Evolutionary conservation across 495 filamentous ascomycete genomes (phyloP).

Genomic region (Hyphodiscus hymeniophilus): DNA sequence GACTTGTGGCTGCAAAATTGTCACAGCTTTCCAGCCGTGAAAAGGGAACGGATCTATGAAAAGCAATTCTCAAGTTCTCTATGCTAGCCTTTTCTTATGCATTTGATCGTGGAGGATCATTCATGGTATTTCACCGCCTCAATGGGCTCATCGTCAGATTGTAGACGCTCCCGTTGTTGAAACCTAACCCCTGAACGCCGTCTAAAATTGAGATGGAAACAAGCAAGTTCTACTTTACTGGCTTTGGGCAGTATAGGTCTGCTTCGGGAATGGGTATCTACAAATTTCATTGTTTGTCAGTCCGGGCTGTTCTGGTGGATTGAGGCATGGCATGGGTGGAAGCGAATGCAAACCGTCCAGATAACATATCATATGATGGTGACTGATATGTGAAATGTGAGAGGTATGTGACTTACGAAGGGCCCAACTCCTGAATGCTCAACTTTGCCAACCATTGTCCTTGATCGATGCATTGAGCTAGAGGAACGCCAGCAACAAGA

Average conservation of each 20-base stretch:
- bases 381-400: constrained; percentile 3
- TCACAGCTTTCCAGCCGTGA: no score
- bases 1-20: background rate
- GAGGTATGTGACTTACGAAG: constrained; percentile 63
- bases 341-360: constrained; percentile 1
- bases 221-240: constrained; percentile 18
- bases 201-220: constrained; percentile 22
- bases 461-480: constrained; percentile 72
- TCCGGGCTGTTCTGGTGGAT: constrained; percentile 2
- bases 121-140: constrained; percentile 16
- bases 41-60: background rate
- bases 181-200: constrained; percentile 26
- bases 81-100: constrained; percentile 14
- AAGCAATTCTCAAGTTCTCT: constrained; percentile 7
- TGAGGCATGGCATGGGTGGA: background rate
- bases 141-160: constrained; percentile 16
- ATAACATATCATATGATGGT: background rate
- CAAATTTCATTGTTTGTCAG: constrained; percentile 10
- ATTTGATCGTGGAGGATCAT: constrained; percentile 30
- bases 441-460: constrained; percentile 92
- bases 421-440: constrained; percentile 88
- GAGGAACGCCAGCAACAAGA: constrained; percentile 70
- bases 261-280: constrained; percentile 79
- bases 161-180: constrained; percentile 28
- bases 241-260: constrained; percentile 50